Base-by-base conservation (phyloP, 2,329 filamentous ascomycete genomes). In the Hymenoscyphus repandus region DNA sequence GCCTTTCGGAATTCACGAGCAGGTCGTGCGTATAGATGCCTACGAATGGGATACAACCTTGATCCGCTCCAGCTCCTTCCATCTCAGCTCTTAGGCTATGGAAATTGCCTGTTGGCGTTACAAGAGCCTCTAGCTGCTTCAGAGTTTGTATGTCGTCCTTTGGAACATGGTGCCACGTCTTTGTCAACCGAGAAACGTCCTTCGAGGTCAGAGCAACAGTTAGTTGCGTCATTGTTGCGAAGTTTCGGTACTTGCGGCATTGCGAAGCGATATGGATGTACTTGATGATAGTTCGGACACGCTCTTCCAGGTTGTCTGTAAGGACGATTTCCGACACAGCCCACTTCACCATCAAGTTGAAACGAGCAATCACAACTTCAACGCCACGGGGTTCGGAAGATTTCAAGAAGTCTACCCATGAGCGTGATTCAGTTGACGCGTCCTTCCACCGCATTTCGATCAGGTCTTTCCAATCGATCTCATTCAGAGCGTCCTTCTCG, bases 311-410 rank as follows among this genome's bases (percentile, higher is more conserved):
- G 50, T 83, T 73, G 57, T 85, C 79, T 0, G 87, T 93, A 43
- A 93, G 75, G 7, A 93, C 78, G 57, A 87, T 80, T 67, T 92
- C 86, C 1, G 88, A 92, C 27, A 90, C 79, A 27, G 82, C 85
- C 88, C 88, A 93, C 67, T 92, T 92, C 54, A 91, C 88, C 72
- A 92, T 87, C 56, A 93, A 80, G 67, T 93, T 93, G 73, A 93
- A 93, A 44, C 88, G 84, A 7, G 88, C 86, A 66, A 92, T 88
- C 43, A 91, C 87, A 18, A 93, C 85, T 64, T 92, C 88, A 34
- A 93, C 85, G 12, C 88, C 88, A 48, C 79, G 80, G 1, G 85
- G 83, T 59, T 88, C 83, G 39, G 83, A 78, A 45, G 83, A 83
- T 47, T 84, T 81, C 37, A 92, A 73, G 64, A 90, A 92, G 39